Evolutionary conservation across 805 yeast species (phyloP).

Genomic region (Metschnikowia vanudenii): DNA sequence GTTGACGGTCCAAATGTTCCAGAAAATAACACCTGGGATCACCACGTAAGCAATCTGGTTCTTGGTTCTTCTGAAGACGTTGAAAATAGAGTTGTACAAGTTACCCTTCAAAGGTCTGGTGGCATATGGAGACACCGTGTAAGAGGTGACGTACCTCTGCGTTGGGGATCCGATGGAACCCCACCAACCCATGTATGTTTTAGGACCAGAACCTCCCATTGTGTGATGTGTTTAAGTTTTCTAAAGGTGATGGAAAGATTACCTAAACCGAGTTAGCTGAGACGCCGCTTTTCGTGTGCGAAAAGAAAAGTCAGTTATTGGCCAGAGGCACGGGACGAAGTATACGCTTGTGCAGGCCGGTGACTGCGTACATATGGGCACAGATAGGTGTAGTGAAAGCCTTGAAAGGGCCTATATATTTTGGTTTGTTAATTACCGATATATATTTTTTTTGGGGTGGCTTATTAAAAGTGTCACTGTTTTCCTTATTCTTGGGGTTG

Average conservation of each 20-base stretch:
- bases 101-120: slow-evolving; percentile 89
- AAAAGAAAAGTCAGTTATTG: slow-evolving; percentile 18
- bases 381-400: no score
- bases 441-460: no score
- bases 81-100: slow-evolving; percentile 82
- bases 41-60: slow-evolving; percentile 76
- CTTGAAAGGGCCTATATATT: no score
- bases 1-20: slow-evolving; percentile 84
- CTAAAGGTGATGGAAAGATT: not conserved
- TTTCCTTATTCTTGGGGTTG: no score
- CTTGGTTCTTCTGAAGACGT: slow-evolving; percentile 91
- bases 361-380: slow-evolving; percentile 6
- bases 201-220: slow-evolving; percentile 73
- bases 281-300: slow-evolving; percentile 10
- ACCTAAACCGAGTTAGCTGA: not conserved
- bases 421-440: no score
- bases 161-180: slow-evolving; percentile 80
- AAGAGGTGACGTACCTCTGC: slow-evolving; percentile 82
- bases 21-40: slow-evolving; percentile 75
- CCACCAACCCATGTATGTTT: slow-evolving; percentile 96
- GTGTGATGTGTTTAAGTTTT: not conserved
- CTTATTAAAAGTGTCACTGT: no score
- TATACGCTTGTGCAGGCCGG: not conserved
- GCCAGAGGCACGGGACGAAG: slow-evolving; percentile 9
- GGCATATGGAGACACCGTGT: slow-evolving; percentile 91